phyloP scores from a whole-genome alignment of 768 basidiomycete species.

The Phallus indusiatus region DNA sequence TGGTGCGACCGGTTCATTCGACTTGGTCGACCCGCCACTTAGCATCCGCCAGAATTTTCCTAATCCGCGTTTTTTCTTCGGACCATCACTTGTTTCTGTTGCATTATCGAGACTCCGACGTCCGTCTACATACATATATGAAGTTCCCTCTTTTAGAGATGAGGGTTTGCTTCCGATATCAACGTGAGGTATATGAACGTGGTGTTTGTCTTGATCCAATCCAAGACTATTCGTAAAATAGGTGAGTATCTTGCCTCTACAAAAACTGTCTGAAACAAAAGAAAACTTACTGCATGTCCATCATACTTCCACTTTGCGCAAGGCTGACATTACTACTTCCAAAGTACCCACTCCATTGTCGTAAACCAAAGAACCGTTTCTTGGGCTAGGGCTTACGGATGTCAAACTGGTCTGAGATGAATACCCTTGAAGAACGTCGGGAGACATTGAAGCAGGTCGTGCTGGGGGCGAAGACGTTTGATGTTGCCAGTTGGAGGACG shows the following conservation, averaged over 20 bases:
- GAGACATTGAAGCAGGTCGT: slow-evolving; percentile 7
- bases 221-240: slow-evolving; percentile 46
- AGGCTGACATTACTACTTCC: slow-evolving; percentile 76
- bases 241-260: background rate
- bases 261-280: background rate
- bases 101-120: background rate
- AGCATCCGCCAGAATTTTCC: slow-evolving; percentile 78
- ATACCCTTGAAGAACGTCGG: background rate
- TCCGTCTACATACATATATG: slow-evolving; percentile 14
- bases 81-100: slow-evolving; percentile 18
- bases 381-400: slow-evolving; percentile 51
- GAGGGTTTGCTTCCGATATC: slow-evolving; percentile 21
- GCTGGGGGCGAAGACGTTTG: background rate
- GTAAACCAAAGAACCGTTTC: slow-evolving; percentile 74
- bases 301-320: slow-evolving; percentile 79
- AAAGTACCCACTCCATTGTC: slow-evolving; percentile 62
- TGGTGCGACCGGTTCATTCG: slow-evolving; percentile 27
- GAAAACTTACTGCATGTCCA: slow-evolving; percentile 80
- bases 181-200: slow-evolving; percentile 10
- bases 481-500: slow-evolving; percentile 4
- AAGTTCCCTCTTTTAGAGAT: slow-evolving; percentile 18
- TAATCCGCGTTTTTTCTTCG: slow-evolving; percentile 71
- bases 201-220: slow-evolving; percentile 51
- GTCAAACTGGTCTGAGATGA: slow-evolving; percentile 36
- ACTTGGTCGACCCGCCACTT: slow-evolving; percentile 43